phyloP scores from a whole-genome alignment of 1,284 basidiomycete genomes.

The Tremellales sp. region DNA sequence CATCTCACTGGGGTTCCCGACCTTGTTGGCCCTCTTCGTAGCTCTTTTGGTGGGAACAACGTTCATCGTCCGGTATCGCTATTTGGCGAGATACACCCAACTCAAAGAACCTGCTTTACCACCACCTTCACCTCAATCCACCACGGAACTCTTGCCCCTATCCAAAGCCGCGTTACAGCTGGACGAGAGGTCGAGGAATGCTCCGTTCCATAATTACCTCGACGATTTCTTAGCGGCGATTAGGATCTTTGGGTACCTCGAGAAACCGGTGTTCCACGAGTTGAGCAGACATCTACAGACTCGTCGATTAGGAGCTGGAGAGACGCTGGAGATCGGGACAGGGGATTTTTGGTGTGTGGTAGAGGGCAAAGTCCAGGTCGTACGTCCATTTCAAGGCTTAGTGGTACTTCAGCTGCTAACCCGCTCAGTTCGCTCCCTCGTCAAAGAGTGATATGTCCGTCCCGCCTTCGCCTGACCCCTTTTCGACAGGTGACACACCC shows the following conservation, averaged over 20 bases:
- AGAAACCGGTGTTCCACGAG: conserved; percentile 94
- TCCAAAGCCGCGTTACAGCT: conserved; percentile 54
- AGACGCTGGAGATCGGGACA: conserved; percentile 76
- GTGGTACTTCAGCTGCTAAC: neutral
- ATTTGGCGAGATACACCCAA: conserved; percentile 57
- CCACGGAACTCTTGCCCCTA: conserved; percentile 26
- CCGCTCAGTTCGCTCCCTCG: conserved; percentile 57
- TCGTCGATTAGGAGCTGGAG: conserved; percentile 78
- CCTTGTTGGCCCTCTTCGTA: conserved; percentile 70
- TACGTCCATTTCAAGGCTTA: conserved; percentile 15
- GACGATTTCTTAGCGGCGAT: conserved; percentile 93
- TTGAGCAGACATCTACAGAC: conserved; percentile 90
- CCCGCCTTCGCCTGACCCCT: conserved; percentile 25
- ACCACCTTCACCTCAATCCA: conserved; percentile 33
- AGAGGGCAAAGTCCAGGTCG: conserved; percentile 64
- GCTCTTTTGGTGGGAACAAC: conserved; percentile 65
- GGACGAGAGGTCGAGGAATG: conserved; percentile 59
- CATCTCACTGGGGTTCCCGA: conserved; percentile 82
- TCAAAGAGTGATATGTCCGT: conserved; percentile 11
- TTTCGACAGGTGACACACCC: conserved; percentile 3
- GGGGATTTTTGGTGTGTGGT: conserved; percentile 95
- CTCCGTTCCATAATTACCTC: conserved; percentile 84
- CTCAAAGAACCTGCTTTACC: conserved; percentile 72
- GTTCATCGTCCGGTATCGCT: conserved; percentile 76
- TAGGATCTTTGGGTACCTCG: conserved; percentile 89